Evolutionary conservation across 1,284 basidiomycete genomes (phyloP).

Genomic region (Ceratobasidium sp.): DNA sequence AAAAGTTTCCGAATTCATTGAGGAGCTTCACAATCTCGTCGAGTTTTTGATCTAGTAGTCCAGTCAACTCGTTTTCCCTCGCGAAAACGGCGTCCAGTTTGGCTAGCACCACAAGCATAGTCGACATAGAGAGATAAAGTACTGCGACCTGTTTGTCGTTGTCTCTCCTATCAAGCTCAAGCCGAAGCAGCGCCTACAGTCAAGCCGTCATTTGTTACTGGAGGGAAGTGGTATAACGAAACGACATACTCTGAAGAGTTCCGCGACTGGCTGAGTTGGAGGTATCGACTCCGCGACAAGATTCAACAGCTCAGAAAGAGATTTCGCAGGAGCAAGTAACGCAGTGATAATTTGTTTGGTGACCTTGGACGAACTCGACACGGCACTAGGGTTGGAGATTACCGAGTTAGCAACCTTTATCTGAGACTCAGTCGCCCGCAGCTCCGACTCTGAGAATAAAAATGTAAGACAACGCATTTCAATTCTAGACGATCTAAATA

Average conservation of each 20-base stretch:
- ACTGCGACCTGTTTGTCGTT: conserved; percentile 35
- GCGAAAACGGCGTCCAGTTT: conserved; percentile 25
- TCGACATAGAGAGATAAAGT: conserved; percentile 35
- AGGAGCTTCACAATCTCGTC: conserved; percentile 34
- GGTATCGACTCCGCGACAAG: conserved; percentile 20
- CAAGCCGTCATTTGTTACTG: neutral
- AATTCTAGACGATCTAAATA: neutral
- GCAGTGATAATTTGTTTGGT: conserved; percentile 36
- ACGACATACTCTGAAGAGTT: conserved; percentile 22
- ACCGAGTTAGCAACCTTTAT: conserved; percentile 14
- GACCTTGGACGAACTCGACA: conserved; percentile 24
- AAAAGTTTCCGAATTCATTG: conserved; percentile 40
- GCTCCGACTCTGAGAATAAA: neutral
- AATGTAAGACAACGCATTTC: neutral
- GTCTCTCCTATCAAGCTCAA: conserved; percentile 39
- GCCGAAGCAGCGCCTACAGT: conserved; percentile 13
- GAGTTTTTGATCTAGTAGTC: conserved; percentile 22
- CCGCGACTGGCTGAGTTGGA: conserved; percentile 31
- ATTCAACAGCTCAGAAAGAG: conserved; percentile 12
- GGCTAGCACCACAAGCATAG: conserved; percentile 34
- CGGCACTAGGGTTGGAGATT: conserved; percentile 18
- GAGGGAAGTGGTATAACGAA: too few relatives aligned
- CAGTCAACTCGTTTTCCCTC: conserved; percentile 6
- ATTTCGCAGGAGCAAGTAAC: conserved; percentile 26
- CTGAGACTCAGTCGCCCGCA: conserved; percentile 12